phyloP scores from a whole-genome alignment of 345 rosid genomes.

The Camelina sativa region DNA sequence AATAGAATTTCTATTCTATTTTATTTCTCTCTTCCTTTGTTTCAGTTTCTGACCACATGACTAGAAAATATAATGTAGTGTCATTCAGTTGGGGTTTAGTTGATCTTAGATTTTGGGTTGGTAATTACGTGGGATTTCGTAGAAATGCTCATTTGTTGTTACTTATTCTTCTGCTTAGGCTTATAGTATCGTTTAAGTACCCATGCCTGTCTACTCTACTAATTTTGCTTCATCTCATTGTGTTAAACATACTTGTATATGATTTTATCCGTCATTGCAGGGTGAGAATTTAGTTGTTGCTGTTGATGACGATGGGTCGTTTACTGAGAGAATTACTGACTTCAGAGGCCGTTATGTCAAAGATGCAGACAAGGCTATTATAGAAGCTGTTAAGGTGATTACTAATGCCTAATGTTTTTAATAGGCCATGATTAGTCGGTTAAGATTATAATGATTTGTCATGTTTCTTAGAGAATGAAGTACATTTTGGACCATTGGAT shows the following conservation, averaged over 20 bases:
- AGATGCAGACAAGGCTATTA: constrained; percentile 88
- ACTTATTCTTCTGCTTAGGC: constrained; percentile 26
- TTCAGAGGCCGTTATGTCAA: constrained; percentile 81
- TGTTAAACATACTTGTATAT: constrained; percentile 2
- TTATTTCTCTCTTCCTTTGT: not conserved
- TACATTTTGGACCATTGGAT: constrained; percentile 12
- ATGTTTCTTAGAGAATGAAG: constrained; percentile 20
- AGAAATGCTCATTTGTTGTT: not conserved
- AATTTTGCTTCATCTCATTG: constrained; percentile 13
- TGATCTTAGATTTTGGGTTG: constrained; percentile 17
- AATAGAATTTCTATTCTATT: not conserved
- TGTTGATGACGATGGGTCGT: constrained; percentile 95
- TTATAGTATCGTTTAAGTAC: constrained; percentile 7
- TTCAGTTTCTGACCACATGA: constrained; percentile 4
- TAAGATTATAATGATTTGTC: constrained; percentile 5
- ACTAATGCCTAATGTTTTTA: constrained; percentile 9
- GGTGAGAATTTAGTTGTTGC: constrained; percentile 84
- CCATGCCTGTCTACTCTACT: constrained; percentile 10
- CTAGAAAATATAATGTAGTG: constrained; percentile 7
- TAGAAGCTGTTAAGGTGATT: constrained; percentile 85
- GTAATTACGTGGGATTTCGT: constrained; percentile 24
- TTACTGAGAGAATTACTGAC: constrained; percentile 74
- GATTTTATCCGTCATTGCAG: constrained; percentile 43
- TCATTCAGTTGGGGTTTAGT: constrained; percentile 17
- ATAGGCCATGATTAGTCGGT: not conserved